phyloP scores from a whole-genome alignment of 371 early-diverging fungal species.

The Batrachochytrium dendrobatidis region DNA sequence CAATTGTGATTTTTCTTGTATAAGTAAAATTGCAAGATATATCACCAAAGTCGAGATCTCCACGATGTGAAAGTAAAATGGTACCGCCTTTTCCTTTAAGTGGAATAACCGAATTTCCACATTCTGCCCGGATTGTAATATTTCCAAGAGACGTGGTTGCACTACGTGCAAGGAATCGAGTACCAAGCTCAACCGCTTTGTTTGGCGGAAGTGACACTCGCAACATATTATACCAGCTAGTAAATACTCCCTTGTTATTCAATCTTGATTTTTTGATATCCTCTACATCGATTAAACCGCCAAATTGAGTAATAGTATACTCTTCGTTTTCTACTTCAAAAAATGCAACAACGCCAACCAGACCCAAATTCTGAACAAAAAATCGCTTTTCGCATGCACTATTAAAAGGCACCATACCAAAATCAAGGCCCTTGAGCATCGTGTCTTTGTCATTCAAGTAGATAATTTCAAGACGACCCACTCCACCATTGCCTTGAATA shows the following conservation, averaged over 20 bases:
- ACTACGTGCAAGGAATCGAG: slow-evolving; percentile 32
- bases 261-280: slow-evolving; percentile 6
- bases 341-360: slow-evolving; percentile 37
- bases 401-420: slow-evolving; percentile 52
- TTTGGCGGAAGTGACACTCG: slow-evolving; percentile 21
- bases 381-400: slow-evolving; percentile 40
- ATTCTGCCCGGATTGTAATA: slow-evolving; percentile 38
- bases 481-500: slow-evolving; percentile 40
- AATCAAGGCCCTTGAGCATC: slow-evolving; percentile 36
- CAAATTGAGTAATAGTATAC: slow-evolving; percentile 36
- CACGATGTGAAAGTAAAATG: slow-evolving; percentile 38
- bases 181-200: slow-evolving; percentile 33
- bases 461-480: slow-evolving; percentile 41
- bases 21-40: slow-evolving; percentile 46
- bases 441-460: slow-evolving; percentile 36
- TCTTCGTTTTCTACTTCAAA: slow-evolving; percentile 39
- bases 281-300: slow-evolving; percentile 28
- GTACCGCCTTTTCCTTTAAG: slow-evolving; percentile 51
- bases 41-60: slow-evolving; percentile 49
- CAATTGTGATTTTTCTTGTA: slow-evolving; percentile 36
- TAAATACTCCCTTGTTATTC: slow-evolving; percentile 21
- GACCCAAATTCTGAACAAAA: slow-evolving; percentile 40
- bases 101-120: slow-evolving; percentile 31
- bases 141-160: slow-evolving; percentile 33
- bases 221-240: slow-evolving; percentile 35